Evolutionary conservation across 2,329 filamentous ascomycete genomes (phyloP), one percentile per base, ranked within the genome.

Genomic region (Hymenoscyphus linearis): DNA sequence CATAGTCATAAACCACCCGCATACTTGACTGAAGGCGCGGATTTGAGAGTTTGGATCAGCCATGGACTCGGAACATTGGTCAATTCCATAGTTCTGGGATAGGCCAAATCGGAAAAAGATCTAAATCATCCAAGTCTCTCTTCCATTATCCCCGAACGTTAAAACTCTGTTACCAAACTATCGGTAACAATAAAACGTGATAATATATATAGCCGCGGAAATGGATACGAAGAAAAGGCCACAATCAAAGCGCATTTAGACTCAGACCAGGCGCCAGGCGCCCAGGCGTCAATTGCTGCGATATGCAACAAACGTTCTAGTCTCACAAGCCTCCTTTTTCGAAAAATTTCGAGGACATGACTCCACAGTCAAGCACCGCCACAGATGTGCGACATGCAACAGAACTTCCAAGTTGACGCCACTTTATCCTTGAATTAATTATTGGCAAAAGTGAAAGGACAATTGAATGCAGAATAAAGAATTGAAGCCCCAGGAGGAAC

Each of bases 1-100:
- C 76, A 75, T 59, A 79, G 79, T 0, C 70, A 82, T 22, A 72
- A 69, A 0, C 78, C 66, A 14, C 61, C 62, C 4, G 52, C 54
- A 31, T 68, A 60, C 52, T 53, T 69, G 16, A 58, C 59, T 31
- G 62, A 61, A 2, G 67, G 67, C 4, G 44, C 44, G 44, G 44
- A 50, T 10, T 26, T 50, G 44, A 22, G 44, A 22, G 44, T 50
- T 25, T 50, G 44, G 44, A 50, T 50, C 18, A 25, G 18, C 4
- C 44, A 50, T 14, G 44, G 44, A 13, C 13, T 22, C 1, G 44
- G 44, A 22, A 50, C 44, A 5, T 25, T 50, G 18, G 44, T 50
- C 7, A 50, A 50, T 14, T 12, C n/a, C 9, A 50, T 50, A 13
- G 44, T 22, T 10, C 12, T 50, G 18, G 44, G 25, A 22, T 50